Evolutionary conservation across 176 grass and related monocot species (phyloP).

Genomic region (Tillandsia fasciculata): DNA sequence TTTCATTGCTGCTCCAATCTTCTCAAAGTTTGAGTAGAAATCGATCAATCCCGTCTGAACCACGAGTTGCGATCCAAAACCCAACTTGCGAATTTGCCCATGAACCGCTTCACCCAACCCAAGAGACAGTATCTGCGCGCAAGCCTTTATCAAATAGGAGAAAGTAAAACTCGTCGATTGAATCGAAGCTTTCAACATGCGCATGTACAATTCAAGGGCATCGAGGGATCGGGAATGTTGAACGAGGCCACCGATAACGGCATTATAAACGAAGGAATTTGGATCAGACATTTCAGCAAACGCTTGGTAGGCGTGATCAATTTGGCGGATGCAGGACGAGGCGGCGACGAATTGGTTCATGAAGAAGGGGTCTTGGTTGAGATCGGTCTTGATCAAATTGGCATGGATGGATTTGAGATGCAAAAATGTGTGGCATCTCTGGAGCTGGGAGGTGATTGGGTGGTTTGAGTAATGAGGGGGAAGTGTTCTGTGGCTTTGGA

Average conservation of each 20-base stretch:
- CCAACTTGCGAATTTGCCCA: constrained; percentile 4
- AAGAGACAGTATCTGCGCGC: not conserved
- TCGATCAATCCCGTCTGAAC: constrained; percentile 7
- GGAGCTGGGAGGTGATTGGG: not conserved
- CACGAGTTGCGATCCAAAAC: constrained; percentile 10
- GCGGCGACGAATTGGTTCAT: constrained; percentile 15
- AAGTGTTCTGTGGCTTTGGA: not conserved
- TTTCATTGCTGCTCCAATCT: not conserved
- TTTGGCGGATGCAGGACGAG: not conserved
- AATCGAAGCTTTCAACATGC: not conserved
- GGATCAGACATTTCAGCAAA: constrained; percentile 9
- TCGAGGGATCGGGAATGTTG: not conserved
- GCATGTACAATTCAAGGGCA: constrained; percentile 1
- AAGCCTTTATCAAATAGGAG: constrained; percentile 12
- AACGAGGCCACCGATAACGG: constrained; percentile 5
- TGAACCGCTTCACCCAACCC: constrained; percentile 8
- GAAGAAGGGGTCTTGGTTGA: constrained; percentile 2
- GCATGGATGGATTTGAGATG: constrained; percentile 5
- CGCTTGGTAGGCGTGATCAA: constrained; percentile 1
- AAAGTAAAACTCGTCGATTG: constrained; percentile 3
- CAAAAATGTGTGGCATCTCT: not conserved
- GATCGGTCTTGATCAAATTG: constrained; percentile 13
- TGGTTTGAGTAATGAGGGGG: not conserved
- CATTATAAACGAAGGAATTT: constrained; percentile 21
- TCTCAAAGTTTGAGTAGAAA: not conserved